These are phyloP conservation scores for Psophocarpus tetragonolobus DNA, from an alignment of 306 rosid genomes.

Conservation along the genomic window DNA sequence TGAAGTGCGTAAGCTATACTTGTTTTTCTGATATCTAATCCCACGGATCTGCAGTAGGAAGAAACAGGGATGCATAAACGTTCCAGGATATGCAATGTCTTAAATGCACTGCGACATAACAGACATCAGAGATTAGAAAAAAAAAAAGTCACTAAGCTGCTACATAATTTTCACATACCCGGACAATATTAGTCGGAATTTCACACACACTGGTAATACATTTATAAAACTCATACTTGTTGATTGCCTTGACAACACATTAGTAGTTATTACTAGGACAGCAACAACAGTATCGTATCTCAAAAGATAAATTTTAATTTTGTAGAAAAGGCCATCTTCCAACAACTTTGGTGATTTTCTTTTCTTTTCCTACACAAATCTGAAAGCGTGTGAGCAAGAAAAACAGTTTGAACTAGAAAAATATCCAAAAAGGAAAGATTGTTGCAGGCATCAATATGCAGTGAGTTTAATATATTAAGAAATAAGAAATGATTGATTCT, in stretches of 20 bases:
- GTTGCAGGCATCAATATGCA: neutral
- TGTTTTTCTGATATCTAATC: constrained; percentile 43
- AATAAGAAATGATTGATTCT: neutral
- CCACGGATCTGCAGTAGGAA: constrained; percentile 41
- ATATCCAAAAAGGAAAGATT: constrained; percentile 6
- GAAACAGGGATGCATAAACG: constrained; percentile 8
- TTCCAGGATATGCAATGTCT: neutral
- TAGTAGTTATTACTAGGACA: neutral
- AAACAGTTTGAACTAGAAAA: neutral
- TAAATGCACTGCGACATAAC: neutral
- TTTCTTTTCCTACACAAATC: neutral
- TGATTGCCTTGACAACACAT: neutral
- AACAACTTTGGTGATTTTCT: neutral
- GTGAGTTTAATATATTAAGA: neutral
- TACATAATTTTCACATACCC: too few relatives aligned
- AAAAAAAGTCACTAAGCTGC: too few relatives aligned
- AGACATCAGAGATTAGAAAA: neutral
- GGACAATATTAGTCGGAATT: neutral
- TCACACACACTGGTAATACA: neutral
- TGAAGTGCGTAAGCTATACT: constrained; percentile 29
- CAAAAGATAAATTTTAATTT: neutral
- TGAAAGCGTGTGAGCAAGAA: neutral
- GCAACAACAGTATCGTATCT: neutral
- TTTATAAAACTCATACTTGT: neutral
- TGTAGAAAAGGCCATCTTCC: neutral